A percentile compares a stretch with the other conserved stretches of the same genome.
phyloP scores from a whole-genome alignment of 2,329 filamentous ascomycete genomes.

The Aotearoamyces nothofagi region DNA sequence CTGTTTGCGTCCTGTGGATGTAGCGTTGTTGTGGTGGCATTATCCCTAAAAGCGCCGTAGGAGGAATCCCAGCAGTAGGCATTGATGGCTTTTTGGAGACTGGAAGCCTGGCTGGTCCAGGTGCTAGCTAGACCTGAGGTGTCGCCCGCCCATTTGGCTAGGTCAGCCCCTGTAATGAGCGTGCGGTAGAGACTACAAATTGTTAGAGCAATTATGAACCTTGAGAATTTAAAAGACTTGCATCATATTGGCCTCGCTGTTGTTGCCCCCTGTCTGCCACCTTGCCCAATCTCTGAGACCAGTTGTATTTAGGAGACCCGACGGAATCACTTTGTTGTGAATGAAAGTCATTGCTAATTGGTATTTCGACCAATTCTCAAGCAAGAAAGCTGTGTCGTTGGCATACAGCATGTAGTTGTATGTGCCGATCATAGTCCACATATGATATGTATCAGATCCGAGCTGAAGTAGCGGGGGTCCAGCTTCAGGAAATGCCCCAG shows the following conservation, averaged over 20 bases:
- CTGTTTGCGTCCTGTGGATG: slow-evolving; percentile 44
- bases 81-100: slow-evolving; percentile 20
- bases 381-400: slow-evolving; percentile 26
- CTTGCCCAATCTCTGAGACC: slow-evolving; percentile 29
- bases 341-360: slow-evolving; percentile 29
- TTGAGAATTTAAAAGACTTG: slow-evolving; percentile 1
- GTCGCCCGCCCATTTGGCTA: slow-evolving; percentile 25
- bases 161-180: slow-evolving; percentile 26
- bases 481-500: slow-evolving; percentile 11
- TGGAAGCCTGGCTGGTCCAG: slow-evolving; percentile 17
- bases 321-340: slow-evolving; percentile 23
- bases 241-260: slow-evolving; percentile 29
- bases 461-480: slow-evolving; percentile 11
- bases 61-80: slow-evolving; percentile 27
- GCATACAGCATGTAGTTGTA: slow-evolving; percentile 34
- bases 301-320: slow-evolving; percentile 26
- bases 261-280: slow-evolving; percentile 28
- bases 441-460: slow-evolving; percentile 14
- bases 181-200: slow-evolving; percentile 26
- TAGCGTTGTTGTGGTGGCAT: slow-evolving; percentile 34
- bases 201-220: neutral
- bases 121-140: slow-evolving; percentile 21
- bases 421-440: slow-evolving; percentile 35
- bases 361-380: slow-evolving; percentile 29
- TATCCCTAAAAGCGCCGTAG: slow-evolving; percentile 26